Base-by-base conservation (phyloP, 2,329 filamentous ascomycete species). In the Acarospora socialis region DNA sequence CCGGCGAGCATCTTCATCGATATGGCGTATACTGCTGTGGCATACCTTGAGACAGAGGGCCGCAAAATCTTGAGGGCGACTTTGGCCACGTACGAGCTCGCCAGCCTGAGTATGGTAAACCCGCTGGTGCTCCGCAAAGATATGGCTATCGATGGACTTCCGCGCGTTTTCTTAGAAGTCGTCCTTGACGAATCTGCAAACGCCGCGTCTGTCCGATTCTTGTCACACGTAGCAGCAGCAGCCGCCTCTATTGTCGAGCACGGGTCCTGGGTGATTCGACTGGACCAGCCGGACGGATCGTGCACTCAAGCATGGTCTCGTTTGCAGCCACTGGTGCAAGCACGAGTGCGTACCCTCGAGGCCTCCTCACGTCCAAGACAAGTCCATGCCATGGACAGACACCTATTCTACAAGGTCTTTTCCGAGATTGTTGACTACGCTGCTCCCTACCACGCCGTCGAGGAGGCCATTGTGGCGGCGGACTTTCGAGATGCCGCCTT, bases 1-100 rank as follows among this genome's bases (percentile, higher is more conserved):
- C 39, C 43, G 8, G 35, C 35, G 12, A 36, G 33, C 18, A 35
- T 43, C 9, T 42, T 41, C 20, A 29, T 21, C 19, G 43, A 45
- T 14, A 43, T 43, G 36, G 43, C 41, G 7, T 18, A 19, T 8
- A 36, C 41, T 6, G 36, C 33, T 2, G 36, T 26, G 7, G 21
- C 30, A 16, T 35, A 38, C 14, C 13, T 38, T 7, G 38, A 35
- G 7, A 36, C 38, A 17, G 9, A 30, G 35, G 15, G 15, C 14
- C 5, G 16, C 30, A 18, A n/a, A n/a, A n/a, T n/a, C n/a, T n/a
- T n/a, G n/a, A n/a, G n/a, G n/a, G n/a, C n/a, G n/a, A n/a, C n/a
- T n/a, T n/a, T n/a, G n/a, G n/a, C n/a, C n/a, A n/a, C n/a, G n/a
- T n/a, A n/a, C n/a, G n/a, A n/a, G n/a, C n/a, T n/a, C n/a, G n/a